Conservation (phyloP, 2,329 filamentous ascomycete species). For the Pyrenochaeta sp. region DNA sequence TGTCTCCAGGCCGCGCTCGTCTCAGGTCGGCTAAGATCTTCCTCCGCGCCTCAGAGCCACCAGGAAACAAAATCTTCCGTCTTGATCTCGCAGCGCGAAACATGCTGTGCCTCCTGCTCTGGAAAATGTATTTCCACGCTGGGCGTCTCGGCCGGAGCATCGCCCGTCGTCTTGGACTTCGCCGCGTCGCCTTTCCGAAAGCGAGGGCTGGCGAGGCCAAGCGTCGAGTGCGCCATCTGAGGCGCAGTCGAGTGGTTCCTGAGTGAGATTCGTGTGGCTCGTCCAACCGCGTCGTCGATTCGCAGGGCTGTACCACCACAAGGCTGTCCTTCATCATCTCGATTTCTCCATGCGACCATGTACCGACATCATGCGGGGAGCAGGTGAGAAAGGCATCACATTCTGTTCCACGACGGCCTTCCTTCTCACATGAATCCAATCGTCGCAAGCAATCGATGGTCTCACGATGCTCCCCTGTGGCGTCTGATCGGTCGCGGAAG, state of each 20-base stretch:
- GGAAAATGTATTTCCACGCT: conserved; percentile 1
- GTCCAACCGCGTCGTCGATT: conserved; percentile 15
- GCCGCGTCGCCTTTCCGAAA: conserved; percentile 11
- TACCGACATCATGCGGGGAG: conserved; percentile 26
- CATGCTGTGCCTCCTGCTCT: conserved; percentile 18
- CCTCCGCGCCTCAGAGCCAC: conserved; percentile 9
- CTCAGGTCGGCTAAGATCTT: background rate
- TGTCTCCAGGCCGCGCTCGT: background rate
- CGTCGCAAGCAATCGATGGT: conserved; percentile 19
- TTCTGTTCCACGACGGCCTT: conserved; percentile 2
- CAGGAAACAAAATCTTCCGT: conserved; percentile 30
- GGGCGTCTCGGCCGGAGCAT: conserved; percentile 11
- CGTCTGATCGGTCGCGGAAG: conserved; percentile 35
- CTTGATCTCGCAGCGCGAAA: conserved; percentile 22
- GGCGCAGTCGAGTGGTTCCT: no score
- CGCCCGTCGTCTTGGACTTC: conserved; percentile 7
- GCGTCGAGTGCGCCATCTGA: conserved; percentile 10
- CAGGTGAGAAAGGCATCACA: conserved; percentile 6
- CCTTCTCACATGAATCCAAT: conserved; percentile 16
- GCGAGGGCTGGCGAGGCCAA: conserved; percentile 9
- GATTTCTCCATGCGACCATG: background rate
- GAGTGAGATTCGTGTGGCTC: no score
- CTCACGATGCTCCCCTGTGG: conserved; percentile 35
- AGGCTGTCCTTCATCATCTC: conserved; percentile 10
- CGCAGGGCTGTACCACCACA: conserved; percentile 7